Conservation (phyloP, 1,284 basidiomycete species). For the Vanrija pseudolonga region DNA sequence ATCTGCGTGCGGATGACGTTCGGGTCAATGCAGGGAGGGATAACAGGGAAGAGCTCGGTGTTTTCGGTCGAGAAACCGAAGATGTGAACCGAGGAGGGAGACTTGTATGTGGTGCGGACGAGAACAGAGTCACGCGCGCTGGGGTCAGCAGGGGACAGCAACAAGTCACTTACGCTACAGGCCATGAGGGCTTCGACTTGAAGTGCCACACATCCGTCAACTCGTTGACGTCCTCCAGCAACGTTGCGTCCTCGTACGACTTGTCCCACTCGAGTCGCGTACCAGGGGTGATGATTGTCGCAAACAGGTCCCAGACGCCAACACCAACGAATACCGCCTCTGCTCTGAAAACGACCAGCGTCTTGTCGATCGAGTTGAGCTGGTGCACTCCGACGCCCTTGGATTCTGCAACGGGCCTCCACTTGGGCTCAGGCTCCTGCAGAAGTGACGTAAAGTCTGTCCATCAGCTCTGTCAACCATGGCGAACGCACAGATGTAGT, state of each 20-base stretch:
- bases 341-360: constrained; percentile 90
- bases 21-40: constrained; percentile 64
- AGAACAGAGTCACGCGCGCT: constrained; percentile 87
- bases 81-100: constrained; percentile 88
- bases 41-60: constrained; percentile 73
- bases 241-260: constrained; percentile 73
- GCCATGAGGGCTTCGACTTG: constrained; percentile 85
- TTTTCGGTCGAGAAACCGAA: constrained; percentile 95
- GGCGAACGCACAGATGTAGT: constrained; percentile 69
- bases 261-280: constrained; percentile 85
- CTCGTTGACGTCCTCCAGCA: constrained; percentile 88
- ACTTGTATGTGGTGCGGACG: constrained; percentile 95
- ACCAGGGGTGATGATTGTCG: constrained; percentile 77
- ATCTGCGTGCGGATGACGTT: constrained; percentile 88
- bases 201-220: constrained; percentile 88
- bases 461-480: constrained; percentile 4
- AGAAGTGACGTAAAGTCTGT: constrained; percentile 85
- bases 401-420: constrained; percentile 77
- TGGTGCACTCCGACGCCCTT: constrained; percentile 90
- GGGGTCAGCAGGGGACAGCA: constrained; percentile 19
- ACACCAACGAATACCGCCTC: constrained; percentile 98
- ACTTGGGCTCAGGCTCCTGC: constrained; percentile 98
- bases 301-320: constrained; percentile 93
- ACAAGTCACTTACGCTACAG: constrained; percentile 80
- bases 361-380: constrained; percentile 95